Evolutionary conservation across 192 early-diverging fungal genomes (phyloP).

Genomic region (Thamnidium elegans): DNA sequence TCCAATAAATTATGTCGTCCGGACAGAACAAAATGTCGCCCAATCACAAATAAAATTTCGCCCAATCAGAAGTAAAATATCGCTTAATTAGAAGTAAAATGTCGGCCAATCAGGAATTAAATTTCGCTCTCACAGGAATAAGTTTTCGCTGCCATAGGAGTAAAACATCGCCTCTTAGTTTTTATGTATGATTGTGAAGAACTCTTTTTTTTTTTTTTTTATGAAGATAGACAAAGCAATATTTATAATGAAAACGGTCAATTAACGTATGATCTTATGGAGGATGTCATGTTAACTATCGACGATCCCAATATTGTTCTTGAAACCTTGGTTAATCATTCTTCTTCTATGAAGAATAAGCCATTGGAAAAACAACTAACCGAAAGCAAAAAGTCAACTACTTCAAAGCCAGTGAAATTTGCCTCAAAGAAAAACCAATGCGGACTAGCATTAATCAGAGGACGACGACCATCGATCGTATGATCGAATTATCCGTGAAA

Average conservation of each 20-base stretch:
- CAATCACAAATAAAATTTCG: no score
- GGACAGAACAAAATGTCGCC: no score
- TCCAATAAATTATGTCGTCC: no score
- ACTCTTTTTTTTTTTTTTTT: conserved; percentile 4
- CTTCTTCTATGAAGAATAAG: conserved; percentile 13
- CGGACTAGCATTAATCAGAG: background rate
- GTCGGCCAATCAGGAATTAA: no score
- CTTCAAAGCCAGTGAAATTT: conserved; percentile 10
- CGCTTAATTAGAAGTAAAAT: no score
- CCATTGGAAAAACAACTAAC: conserved; percentile 12
- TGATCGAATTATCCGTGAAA: background rate
- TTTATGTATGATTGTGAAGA: no score
- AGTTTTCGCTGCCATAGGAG: no score
- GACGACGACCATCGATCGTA: background rate
- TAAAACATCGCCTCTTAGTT: no score
- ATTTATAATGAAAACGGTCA: conserved; percentile 16
- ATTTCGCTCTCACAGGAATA: no score
- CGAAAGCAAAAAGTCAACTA: conserved; percentile 2
- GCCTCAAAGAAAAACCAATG: conserved; percentile 5
- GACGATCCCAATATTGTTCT: conserved; percentile 10
- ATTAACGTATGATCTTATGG: conserved; percentile 13
- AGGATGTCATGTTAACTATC: conserved; percentile 18
- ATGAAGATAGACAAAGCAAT: conserved; percentile 13
- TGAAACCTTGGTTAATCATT: conserved; percentile 8
- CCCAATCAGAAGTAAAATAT: no score